Percentiles rank a stretch among this genome's conserved stretches.
Evolutionary conservation across 1,284 basidiomycete genomes (phyloP).

Genomic region (Microbotryomycetes sp.): DNA sequence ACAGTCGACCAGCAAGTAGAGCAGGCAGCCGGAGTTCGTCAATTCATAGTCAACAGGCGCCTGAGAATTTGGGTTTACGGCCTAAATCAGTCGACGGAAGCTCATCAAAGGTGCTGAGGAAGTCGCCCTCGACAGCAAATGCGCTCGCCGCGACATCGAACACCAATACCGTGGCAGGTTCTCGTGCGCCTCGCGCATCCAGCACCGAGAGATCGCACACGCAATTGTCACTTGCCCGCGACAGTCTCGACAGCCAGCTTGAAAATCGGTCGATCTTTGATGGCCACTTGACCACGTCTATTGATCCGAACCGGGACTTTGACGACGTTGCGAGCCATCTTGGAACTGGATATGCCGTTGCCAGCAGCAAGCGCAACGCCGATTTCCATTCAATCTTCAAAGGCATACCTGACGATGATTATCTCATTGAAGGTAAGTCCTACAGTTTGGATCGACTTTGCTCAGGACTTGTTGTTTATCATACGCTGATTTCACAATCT

Average conservation of each 20-base stretch:
- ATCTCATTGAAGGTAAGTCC: slow-evolving; percentile 73
- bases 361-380: slow-evolving; percentile 85
- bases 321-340: slow-evolving; percentile 31
- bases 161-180: background rate
- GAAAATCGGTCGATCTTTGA: background rate
- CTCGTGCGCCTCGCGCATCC: background rate
- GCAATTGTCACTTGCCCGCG: background rate
- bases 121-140: background rate
- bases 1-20: background rate
- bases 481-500: slow-evolving; percentile 13
- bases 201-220: background rate
- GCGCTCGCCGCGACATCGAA: background rate
- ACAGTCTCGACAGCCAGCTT: background rate
- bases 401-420: slow-evolving; percentile 84
- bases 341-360: slow-evolving; percentile 68
- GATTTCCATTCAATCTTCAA: slow-evolving; percentile 93
- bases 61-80: background rate
- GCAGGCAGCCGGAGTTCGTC: slow-evolving; percentile 11
- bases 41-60: slow-evolving; percentile 6
- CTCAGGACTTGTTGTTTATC: background rate
- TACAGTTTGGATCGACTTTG: background rate
- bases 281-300: slow-evolving; percentile 5
- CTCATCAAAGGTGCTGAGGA: slow-evolving; percentile 3
- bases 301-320: slow-evolving; percentile 29
- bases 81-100: background rate